Evolutionary conservation across 768 basidiomycete species (phyloP).

Genomic region (Dioszegia aurantiaca): DNA sequence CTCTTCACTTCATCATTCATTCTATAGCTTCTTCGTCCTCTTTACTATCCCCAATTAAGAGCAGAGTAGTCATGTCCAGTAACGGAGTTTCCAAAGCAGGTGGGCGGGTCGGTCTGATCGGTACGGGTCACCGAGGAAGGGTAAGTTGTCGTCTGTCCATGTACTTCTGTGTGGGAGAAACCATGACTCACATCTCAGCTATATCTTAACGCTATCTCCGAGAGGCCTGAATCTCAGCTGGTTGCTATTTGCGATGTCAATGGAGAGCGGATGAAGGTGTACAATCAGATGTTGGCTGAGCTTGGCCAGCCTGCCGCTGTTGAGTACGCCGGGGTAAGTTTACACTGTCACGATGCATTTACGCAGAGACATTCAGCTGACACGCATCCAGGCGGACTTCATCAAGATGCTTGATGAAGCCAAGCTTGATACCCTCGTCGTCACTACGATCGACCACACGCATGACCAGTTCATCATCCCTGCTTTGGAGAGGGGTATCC

Average conservation of each 20-base stretch:
- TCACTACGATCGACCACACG: slow-evolving; percentile 58
- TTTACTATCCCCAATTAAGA: not conserved
- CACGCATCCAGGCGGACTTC: slow-evolving; percentile 55
- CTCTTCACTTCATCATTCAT: no score
- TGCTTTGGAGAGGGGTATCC: slow-evolving; percentile 43
- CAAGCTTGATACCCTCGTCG: slow-evolving; percentile 57
- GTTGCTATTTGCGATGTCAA: slow-evolving; percentile 60
- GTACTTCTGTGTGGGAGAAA: not conserved
- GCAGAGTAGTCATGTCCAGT: slow-evolving; percentile 10
- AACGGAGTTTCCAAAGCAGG: slow-evolving; percentile 20
- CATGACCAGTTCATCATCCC: slow-evolving; percentile 59
- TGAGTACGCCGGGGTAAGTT: slow-evolving; percentile 32
- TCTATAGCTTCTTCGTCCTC: not conserved
- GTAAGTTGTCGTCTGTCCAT: slow-evolving; percentile 25
- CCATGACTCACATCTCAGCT: slow-evolving; percentile 43
- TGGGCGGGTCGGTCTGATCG: slow-evolving; percentile 36
- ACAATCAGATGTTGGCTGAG: slow-evolving; percentile 55
- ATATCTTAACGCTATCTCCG: slow-evolving; percentile 58
- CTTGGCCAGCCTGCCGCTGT: slow-evolving; percentile 52
- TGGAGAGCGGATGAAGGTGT: slow-evolving; percentile 56
- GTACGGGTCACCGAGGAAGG: slow-evolving; percentile 40
- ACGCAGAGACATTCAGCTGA: slow-evolving; percentile 40
- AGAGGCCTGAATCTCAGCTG: slow-evolving; percentile 54
- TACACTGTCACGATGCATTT: not conserved
- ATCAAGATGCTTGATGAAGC: slow-evolving; percentile 57